phyloP scores from a whole-genome alignment of 768 basidiomycete genomes.

The Suillus decipiens region DNA sequence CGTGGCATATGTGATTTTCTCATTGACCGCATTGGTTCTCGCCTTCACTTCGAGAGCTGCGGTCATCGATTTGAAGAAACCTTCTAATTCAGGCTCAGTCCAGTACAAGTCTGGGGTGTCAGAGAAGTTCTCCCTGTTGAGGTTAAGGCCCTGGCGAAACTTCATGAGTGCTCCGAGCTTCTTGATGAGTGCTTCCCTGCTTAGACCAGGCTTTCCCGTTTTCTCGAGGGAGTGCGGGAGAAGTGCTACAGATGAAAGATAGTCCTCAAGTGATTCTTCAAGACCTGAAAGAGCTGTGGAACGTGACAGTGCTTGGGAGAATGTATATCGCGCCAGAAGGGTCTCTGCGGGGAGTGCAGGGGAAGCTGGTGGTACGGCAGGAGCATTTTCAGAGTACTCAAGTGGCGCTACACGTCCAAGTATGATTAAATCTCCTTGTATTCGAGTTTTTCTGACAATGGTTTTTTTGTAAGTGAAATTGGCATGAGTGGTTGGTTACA shows the following conservation, averaged over 20 bases:
- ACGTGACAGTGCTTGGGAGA: slow-evolving; percentile 87
- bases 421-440: slow-evolving; percentile 92
- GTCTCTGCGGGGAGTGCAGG: slow-evolving; percentile 67
- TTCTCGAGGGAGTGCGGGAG: slow-evolving; percentile 75
- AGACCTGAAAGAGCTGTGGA: slow-evolving; percentile 86
- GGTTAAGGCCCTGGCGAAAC: slow-evolving; percentile 89
- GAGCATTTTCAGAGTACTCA: slow-evolving; percentile 48
- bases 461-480: background rate
- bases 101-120: slow-evolving; percentile 94
- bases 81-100: slow-evolving; percentile 90
- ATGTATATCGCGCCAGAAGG: slow-evolving; percentile 85
- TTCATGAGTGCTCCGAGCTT: slow-evolving; percentile 91
- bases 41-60: slow-evolving; percentile 84
- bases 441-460: slow-evolving; percentile 66
- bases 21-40: slow-evolving; percentile 80
- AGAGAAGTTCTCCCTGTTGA: slow-evolving; percentile 85
- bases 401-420: slow-evolving; percentile 70
- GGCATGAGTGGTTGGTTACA: slow-evolving; percentile 20
- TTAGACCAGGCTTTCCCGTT: slow-evolving; percentile 84
- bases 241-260: slow-evolving; percentile 79
- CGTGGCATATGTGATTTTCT: slow-evolving; percentile 89
- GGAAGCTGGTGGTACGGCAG: slow-evolving; percentile 48
- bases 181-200: slow-evolving; percentile 81
- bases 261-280: slow-evolving; percentile 82
- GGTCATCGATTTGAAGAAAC: slow-evolving; percentile 83